These are phyloP conservation scores for Lepidium aucheri DNA, from an alignment of 345 rosid genomes.

Conservation along the genomic window DNA sequence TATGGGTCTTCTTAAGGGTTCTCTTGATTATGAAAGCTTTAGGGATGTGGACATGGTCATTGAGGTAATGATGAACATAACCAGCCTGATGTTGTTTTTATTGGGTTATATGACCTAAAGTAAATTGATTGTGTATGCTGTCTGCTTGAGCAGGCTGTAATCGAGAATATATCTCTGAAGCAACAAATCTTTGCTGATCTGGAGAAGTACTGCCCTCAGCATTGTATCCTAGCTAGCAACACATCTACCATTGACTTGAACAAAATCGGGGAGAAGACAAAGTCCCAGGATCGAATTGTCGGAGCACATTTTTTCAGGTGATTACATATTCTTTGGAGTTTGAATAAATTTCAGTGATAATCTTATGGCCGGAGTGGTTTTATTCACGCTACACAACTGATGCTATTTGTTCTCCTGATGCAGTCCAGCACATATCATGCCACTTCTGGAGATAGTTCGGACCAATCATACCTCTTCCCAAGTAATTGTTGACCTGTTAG, in stretches of 20 bases:
- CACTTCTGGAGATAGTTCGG: slow-evolving; percentile 87
- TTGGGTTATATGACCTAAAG: slow-evolving; percentile 4
- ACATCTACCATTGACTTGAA: slow-evolving; percentile 94
- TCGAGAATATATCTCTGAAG: slow-evolving; percentile 84
- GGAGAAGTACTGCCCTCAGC: slow-evolving; percentile 80
- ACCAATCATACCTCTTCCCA: slow-evolving; percentile 83
- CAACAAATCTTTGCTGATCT: slow-evolving; percentile 93
- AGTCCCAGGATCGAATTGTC: slow-evolving; percentile 68
- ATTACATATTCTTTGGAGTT: background rate
- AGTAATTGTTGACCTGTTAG: slow-evolving; percentile 78
- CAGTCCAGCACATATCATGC: slow-evolving; percentile 98
- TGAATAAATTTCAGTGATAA: background rate
- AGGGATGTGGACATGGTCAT: slow-evolving; percentile 91
- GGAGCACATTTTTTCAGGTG: slow-evolving; percentile 99
- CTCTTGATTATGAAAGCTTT: slow-evolving; percentile 77
- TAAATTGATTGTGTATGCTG: background rate
- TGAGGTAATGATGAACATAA: slow-evolving; percentile 47
- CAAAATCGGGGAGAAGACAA: slow-evolving; percentile 72
- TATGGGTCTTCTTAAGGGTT: slow-evolving; percentile 65
- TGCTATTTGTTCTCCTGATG: slow-evolving; percentile 26
- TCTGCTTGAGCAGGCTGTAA: slow-evolving; percentile 71
- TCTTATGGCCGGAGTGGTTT: background rate
- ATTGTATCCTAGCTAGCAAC: slow-evolving; percentile 89
- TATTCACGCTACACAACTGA: slow-evolving; percentile 1
- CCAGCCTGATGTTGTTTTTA: slow-evolving; percentile 2